A percentile compares a stretch with the other conserved stretches of the same genome.
phyloP scores from a whole-genome alignment of 176 grass and related monocot species.

The Triticum timopheevii region DNA sequence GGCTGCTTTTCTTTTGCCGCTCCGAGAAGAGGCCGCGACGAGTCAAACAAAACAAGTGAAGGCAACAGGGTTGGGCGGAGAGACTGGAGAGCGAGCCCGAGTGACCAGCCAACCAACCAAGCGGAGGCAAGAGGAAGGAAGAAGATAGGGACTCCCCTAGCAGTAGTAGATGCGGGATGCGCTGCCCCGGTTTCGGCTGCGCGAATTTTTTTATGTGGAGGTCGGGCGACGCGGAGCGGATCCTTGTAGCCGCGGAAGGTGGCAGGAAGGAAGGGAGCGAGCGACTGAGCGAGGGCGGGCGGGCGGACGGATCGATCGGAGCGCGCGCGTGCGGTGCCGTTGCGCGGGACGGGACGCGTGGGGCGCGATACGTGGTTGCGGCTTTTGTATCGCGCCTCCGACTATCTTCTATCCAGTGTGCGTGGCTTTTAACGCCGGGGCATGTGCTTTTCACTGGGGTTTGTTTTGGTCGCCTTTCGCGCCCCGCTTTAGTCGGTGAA shows the following conservation, averaged over 20 bases:
- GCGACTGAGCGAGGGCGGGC: neutral
- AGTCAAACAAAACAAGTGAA: slow-evolving; percentile 8
- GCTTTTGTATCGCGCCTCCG: slow-evolving; percentile 3
- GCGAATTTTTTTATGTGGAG: neutral
- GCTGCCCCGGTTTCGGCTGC: neutral
- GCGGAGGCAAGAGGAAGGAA: neutral
- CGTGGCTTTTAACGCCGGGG: slow-evolving; percentile 10
- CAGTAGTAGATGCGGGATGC: neutral
- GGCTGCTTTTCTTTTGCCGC: neutral
- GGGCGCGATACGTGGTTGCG: slow-evolving; percentile 40
- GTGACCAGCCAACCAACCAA: slow-evolving; percentile 23
- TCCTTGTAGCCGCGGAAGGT: neutral
- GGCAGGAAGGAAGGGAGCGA: neutral
- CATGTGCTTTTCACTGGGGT: neutral
- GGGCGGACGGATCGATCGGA: neutral
- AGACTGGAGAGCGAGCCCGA: neutral
- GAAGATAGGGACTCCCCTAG: slow-evolving; percentile 6
- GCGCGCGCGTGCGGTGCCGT: neutral
- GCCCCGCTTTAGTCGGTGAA: neutral
- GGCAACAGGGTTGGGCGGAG: neutral
- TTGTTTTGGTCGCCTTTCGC: neutral
- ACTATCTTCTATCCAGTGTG: neutral
- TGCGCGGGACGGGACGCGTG: slow-evolving; percentile 31
- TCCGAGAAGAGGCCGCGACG: slow-evolving; percentile 39
- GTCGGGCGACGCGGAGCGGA: neutral